Evolutionary conservation across 371 early-diverging fungal genomes (phyloP).

Genomic region (Mortierella sp.): DNA sequence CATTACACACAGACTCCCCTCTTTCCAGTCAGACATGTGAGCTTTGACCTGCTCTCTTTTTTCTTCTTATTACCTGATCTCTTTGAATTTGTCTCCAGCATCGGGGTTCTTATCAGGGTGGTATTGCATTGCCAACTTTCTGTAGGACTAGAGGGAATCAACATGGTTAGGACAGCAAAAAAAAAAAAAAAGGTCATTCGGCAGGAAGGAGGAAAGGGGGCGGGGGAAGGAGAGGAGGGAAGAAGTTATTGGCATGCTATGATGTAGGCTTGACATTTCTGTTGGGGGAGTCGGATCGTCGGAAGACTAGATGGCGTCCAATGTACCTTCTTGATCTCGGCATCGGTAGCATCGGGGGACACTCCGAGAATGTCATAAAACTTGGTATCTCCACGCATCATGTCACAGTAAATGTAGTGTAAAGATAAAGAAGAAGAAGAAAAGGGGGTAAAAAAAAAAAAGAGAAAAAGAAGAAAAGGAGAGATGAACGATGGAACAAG

Average conservation of each 20-base stretch:
- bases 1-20: not conserved
- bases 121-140: conserved; percentile 91
- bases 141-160: conserved; percentile 75
- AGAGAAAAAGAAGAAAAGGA: not conserved
- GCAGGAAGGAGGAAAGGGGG: too few species aligned
- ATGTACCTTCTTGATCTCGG: conserved; percentile 81
- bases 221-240: too few species aligned
- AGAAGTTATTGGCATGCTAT: not conserved
- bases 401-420: not conserved
- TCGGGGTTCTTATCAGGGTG: conserved; percentile 95
- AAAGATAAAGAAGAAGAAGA: not conserved
- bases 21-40: not conserved
- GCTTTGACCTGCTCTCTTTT: conserved; percentile 11
- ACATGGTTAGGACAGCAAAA: not conserved
- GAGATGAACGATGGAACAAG: not conserved
- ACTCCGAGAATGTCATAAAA: conserved; percentile 95
- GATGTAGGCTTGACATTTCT: not conserved
- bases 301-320: conserved; percentile 32
- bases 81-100: conserved; percentile 89
- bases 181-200: conserved; percentile 3
- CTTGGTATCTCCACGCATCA: conserved; percentile 61
- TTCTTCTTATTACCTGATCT: conserved; percentile 63
- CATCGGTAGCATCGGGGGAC: conserved; percentile 79
- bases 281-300: not conserved
- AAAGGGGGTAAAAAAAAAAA: too few species aligned